Base-by-base conservation (phyloP, 352 stramenopile genomes). In the Phytophthora cactorum region DNA sequence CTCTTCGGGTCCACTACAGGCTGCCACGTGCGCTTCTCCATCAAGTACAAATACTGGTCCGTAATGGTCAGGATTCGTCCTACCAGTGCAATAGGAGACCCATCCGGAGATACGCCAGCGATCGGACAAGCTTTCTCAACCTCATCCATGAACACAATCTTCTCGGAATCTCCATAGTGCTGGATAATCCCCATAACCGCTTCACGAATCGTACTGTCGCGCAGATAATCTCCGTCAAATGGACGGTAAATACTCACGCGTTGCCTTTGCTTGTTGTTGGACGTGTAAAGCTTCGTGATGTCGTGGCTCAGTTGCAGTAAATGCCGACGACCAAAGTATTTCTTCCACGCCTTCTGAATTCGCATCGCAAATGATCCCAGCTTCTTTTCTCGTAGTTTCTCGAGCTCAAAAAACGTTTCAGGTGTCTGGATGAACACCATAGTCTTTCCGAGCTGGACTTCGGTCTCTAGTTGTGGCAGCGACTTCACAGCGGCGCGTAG, bases 381-480 rank as follows among this genome's bases (percentile, higher is more conserved):
- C 50, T 87, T 92, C 39, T 89, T 82, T 41, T 97, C 89, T 15
- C 92, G 79, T 12, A 96, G 56, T 54, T 95, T 95, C 63, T 98
- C 92, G 9, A 98, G 68, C 28, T 88, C 81, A 59, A 97, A 97
- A 67, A 96, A 96, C 4, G 81, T 95, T 68, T 96, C 89, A 0
- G 92, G 91, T 4, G 88, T 93, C 52, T 93, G 88, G 49, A 98
- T 96, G 50, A 98, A 98, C 15, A 98, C 77, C 86, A 97, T 98
- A 4, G 86, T 83, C 60, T 96, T 95, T 52, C 92, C 92, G 22
- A 96, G 77, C 59, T 98, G 89, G 17, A 92, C 88, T 64, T 97
- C 88, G 2, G 70, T 75, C 51, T 94, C 84, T n/a, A 95, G 70
- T 14, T 92, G 79, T 8, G 81, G 84, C 1, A 91, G 73, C 0